phyloP scores from a whole-genome alignment of 805 yeast genomes.

The Metschnikowia continentalis region DNA sequence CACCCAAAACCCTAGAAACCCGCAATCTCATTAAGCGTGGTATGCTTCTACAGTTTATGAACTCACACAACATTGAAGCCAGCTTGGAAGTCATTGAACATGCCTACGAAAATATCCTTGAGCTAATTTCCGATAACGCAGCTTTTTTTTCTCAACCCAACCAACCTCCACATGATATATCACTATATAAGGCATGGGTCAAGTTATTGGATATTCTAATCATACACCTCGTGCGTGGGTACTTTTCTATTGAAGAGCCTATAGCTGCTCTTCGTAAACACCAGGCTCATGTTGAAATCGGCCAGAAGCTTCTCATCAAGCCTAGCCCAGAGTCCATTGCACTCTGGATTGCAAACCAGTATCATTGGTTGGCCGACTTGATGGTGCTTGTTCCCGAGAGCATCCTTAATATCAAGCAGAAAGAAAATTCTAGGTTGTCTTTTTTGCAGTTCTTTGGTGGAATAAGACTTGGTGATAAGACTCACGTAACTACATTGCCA shows the following conservation, averaged over 20 bases:
- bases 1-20: conserved; percentile 37
- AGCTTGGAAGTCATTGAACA: conserved; percentile 28
- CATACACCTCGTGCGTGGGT: conserved; percentile 58
- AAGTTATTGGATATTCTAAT: conserved; percentile 55
- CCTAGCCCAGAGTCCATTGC: not conserved
- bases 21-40: conserved; percentile 36
- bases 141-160: conserved; percentile 4
- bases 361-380: conserved; percentile 61
- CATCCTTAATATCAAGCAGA: conserved; percentile 17
- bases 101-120: conserved; percentile 31
- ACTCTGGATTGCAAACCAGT: conserved; percentile 60
- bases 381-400: conserved; percentile 47
- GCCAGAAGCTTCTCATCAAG: conserved; percentile 1
- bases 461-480: conserved; percentile 22
- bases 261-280: conserved; percentile 61
- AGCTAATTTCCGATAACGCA: conserved; percentile 19
- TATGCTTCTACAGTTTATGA: conserved; percentile 28
- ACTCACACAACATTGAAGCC: conserved; percentile 32
- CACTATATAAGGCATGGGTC: conserved; percentile 34
- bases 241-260: conserved; percentile 56
- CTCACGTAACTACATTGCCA: conserved; percentile 28
- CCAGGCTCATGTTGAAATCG: conserved; percentile 55
- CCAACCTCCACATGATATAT: conserved; percentile 27
- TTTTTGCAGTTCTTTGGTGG: conserved; percentile 31
- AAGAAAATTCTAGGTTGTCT: conserved; percentile 9